Evolutionary conservation across 176 grass and related monocot species (phyloP).

Genomic region (Juncus effusus): DNA sequence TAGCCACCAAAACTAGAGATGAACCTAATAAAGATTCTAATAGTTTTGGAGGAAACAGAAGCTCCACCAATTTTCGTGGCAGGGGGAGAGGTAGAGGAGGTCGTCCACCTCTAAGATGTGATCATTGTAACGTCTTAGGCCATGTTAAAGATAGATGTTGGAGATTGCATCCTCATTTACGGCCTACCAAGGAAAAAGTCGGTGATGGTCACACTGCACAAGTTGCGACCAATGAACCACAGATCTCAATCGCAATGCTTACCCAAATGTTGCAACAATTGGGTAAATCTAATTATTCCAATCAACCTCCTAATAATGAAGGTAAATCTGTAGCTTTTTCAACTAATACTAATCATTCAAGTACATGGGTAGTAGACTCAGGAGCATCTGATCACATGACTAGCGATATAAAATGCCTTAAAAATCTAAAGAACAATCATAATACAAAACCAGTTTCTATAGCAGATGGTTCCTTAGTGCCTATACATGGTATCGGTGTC

Average conservation of each 20-base stretch:
- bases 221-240: too few relatives aligned
- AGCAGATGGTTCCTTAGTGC: too few relatives aligned
- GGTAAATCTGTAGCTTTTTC: not conserved
- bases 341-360: not conserved
- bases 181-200: not conserved
- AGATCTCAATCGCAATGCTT: not conserved
- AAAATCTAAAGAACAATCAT: too few relatives aligned
- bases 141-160: not conserved
- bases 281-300: not conserved
- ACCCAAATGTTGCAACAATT: not conserved
- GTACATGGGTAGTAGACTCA: not conserved
- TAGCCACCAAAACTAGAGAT: too few relatives aligned
- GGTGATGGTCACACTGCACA: too few relatives aligned
- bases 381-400: not conserved
- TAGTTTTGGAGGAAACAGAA: not conserved
- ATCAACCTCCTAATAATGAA: not conserved
- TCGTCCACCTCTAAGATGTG: not conserved
- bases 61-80: not conserved
- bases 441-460: too few relatives aligned
- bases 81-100: not conserved
- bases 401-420: not conserved
- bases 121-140: not conserved
- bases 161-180: not conserved
- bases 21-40: too few relatives aligned
- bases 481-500: too few relatives aligned